These are phyloP conservation scores for Backusella westeae DNA, from an alignment of 192 early-diverging fungal species.

Conservation along the genomic window DNA sequence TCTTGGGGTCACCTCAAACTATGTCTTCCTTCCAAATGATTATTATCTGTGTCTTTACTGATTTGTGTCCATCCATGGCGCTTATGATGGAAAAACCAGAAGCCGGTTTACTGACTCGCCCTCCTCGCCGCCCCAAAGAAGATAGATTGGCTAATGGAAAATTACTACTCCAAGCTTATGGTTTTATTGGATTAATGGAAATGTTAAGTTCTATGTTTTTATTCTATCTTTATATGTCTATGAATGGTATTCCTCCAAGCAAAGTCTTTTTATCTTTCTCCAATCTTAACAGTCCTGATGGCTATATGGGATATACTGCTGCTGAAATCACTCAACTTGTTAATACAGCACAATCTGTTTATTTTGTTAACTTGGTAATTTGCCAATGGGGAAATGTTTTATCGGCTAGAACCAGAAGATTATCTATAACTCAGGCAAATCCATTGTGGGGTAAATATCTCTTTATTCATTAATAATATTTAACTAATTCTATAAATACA, in stretches of 20 bases:
- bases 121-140: slow-evolving; percentile 67
- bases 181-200: slow-evolving; percentile 74
- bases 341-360: slow-evolving; percentile 57
- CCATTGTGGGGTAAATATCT: slow-evolving; percentile 47
- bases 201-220: slow-evolving; percentile 63
- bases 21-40: slow-evolving; percentile 81
- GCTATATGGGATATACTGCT: slow-evolving; percentile 38
- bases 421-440: slow-evolving; percentile 58
- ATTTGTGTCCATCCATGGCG: slow-evolving; percentile 60
- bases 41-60: slow-evolving; percentile 65
- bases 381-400: slow-evolving; percentile 62
- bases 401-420: slow-evolving; percentile 50
- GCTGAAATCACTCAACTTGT: slow-evolving; percentile 42
- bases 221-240: slow-evolving; percentile 68
- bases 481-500: not conserved
- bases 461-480: not conserved
- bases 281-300: slow-evolving; percentile 31
- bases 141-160: slow-evolving; percentile 66
- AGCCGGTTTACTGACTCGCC: slow-evolving; percentile 64
- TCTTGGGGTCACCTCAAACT: slow-evolving; percentile 77
- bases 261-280: slow-evolving; percentile 51
- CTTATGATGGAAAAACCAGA: slow-evolving; percentile 80
- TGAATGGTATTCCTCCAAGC: slow-evolving; percentile 40
- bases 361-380: slow-evolving; percentile 61
- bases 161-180: slow-evolving; percentile 73